These are phyloP conservation scores for Sisymbrium altissimum DNA, from an alignment of 345 rosid genomes.

Conservation along the genomic window DNA sequence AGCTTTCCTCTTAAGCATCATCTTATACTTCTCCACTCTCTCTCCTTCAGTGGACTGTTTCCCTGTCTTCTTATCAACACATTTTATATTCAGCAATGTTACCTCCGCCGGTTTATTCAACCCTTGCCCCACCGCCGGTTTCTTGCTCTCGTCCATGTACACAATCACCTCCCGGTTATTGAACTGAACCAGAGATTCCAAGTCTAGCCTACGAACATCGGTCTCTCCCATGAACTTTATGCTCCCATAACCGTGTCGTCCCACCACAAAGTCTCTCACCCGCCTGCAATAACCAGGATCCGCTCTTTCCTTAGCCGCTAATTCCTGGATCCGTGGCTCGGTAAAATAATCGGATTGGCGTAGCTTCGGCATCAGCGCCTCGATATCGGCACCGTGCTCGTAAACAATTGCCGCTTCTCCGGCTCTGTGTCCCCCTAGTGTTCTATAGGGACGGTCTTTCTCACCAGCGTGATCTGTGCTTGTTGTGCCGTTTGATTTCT, in stretches of 20 bases:
- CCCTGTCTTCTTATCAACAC: slow-evolving; percentile 75
- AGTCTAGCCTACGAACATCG: slow-evolving; percentile 87
- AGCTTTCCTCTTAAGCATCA: slow-evolving; percentile 82
- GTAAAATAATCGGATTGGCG: slow-evolving; percentile 81
- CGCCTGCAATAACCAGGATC: slow-evolving; percentile 80
- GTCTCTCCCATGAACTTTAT: slow-evolving; percentile 93
- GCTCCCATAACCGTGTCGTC: slow-evolving; percentile 87
- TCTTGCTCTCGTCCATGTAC: slow-evolving; percentile 88
- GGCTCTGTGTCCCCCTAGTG: slow-evolving; percentile 45
- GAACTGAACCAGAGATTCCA: slow-evolving; percentile 84
- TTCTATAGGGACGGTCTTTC: slow-evolving; percentile 57
- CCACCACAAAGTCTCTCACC: slow-evolving; percentile 83
- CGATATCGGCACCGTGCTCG: slow-evolving; percentile 63
- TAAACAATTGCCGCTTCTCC: slow-evolving; percentile 16
- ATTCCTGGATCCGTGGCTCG: slow-evolving; percentile 85
- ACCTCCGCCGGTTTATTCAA: slow-evolving; percentile 96
- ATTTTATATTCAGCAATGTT: slow-evolving; percentile 85
- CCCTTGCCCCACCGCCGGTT: slow-evolving; percentile 94
- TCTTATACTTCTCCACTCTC: slow-evolving; percentile 65
- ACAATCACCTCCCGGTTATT: slow-evolving; percentile 89
- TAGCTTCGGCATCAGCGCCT: slow-evolving; percentile 95
- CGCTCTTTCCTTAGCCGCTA: slow-evolving; percentile 94
- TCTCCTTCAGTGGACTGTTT: slow-evolving; percentile 68
- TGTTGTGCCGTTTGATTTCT: slow-evolving; percentile 53
- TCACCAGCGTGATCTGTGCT: slow-evolving; percentile 44